Conservation (phyloP, 495 filamentous ascomycete genomes). For the Tricharina praecox region DNA sequence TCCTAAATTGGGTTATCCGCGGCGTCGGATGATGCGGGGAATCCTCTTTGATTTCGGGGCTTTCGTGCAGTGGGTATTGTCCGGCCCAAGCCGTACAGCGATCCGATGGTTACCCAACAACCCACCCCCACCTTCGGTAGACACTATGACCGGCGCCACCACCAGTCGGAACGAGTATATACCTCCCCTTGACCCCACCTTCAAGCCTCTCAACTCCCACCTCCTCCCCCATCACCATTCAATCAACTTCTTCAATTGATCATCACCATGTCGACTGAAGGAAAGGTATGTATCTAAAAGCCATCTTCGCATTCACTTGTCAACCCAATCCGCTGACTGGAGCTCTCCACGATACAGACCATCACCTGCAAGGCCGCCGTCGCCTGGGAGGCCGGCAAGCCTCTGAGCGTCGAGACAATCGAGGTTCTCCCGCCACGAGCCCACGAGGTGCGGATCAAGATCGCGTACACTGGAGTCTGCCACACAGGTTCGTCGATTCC, state of each 20-base stretch:
- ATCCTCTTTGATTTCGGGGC: no score
- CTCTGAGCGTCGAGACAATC: conserved; percentile 73
- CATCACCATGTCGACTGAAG: not conserved
- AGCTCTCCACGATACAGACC: conserved; percentile 32
- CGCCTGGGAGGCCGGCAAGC: conserved; percentile 87
- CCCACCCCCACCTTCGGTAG: no score
- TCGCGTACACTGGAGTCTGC: conserved; percentile 94
- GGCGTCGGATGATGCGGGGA: no score
- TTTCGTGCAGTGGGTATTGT: no score
- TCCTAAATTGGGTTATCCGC: no score
- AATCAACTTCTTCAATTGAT: not conserved
- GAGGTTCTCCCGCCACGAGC: conserved; percentile 85
- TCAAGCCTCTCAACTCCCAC: not conserved
- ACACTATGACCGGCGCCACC: no score
- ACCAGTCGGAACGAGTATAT: no score
- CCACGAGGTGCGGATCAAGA: conserved; percentile 89
- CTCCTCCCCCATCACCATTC: not conserved
- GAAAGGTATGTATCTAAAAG: not conserved
- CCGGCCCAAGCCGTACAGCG: no score
- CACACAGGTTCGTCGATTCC: conserved; percentile 73
- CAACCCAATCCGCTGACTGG: no score
- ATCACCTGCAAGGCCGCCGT: conserved; percentile 79
- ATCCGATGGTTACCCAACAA: not conserved
- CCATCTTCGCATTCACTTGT: no score
- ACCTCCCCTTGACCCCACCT: not conserved